Base-by-base conservation (phyloP, 139 green algal genomes). In the Coelastrella sp. region DNA sequence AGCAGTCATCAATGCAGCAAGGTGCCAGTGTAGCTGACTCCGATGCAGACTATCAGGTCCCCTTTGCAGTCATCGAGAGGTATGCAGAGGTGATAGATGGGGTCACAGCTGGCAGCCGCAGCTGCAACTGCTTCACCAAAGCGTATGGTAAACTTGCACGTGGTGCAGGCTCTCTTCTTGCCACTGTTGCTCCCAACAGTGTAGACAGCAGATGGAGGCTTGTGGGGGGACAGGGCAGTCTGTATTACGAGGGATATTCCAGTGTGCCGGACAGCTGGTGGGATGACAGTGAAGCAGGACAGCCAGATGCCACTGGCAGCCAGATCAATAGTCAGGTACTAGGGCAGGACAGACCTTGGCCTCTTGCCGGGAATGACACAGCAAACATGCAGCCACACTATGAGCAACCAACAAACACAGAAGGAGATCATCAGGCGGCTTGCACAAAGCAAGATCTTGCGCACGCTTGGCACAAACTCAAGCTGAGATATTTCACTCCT, bases 71-170 rank as follows among this genome's bases (percentile, higher is more conserved):
- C 35, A 41, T 95, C 7, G 32, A 77, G 8, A 74, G 86, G 66
- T 83, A 86, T 72, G 88, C 87, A 8, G 50, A 89, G 19, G 86
- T 88, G 48, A 63, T 95, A 51, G 92, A 97, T 83, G 90, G 96
- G 30, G 93, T 94, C 23, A 88, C 85, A 0, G 37, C 83, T 21
- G 50, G 83, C 2, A 86, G 76, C 34, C 27, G 9, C 17, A 69
- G 86, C 4, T 90, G 81, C 77, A 94, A 92, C 84, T 97, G 94
- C 91, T 97, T 97, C 74, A 97, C 94, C n/a, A 96, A 96, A 79
- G 92, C 87, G 8, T 97, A 97, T 75, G 81, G 63, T 40, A 88
- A 89, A 50, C 95, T 92, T 60, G 73, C 86, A 25, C 92, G 95
- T 77, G 93, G 93, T 23, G 93, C 93, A 3, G 93, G 93, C 2